Conservation (phyloP, 2,329 filamentous ascomycete species). For the Pseudogymnoascus sp. region DNA sequence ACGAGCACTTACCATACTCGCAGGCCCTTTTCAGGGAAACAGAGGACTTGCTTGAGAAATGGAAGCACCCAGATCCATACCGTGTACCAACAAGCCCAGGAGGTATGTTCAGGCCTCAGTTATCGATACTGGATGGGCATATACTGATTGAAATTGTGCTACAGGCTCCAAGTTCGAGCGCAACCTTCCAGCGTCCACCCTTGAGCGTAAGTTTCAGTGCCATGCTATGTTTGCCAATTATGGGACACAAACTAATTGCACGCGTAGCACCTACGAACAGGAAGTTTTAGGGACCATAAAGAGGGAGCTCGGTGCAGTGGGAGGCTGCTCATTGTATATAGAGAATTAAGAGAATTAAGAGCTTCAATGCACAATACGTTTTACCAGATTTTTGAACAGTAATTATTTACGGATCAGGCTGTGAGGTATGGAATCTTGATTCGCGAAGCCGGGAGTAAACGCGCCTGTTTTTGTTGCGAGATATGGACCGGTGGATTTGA, state of each 20-base stretch:
- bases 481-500: not conserved
- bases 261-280: slow-evolving; percentile 23
- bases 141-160: slow-evolving; percentile 9
- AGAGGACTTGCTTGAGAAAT: slow-evolving; percentile 77
- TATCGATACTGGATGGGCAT: not conserved
- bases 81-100: slow-evolving; percentile 82
- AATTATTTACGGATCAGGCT: not conserved
- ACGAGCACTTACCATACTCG: not conserved
- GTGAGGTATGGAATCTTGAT: not conserved
- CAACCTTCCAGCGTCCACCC: slow-evolving; percentile 72
- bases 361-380: not conserved
- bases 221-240: not conserved
- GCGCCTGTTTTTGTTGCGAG: slow-evolving; percentile 4
- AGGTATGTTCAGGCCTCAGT: slow-evolving; percentile 47
- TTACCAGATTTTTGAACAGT: too few relatives aligned
- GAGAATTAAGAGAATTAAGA: slow-evolving; percentile 8
- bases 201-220: slow-evolving; percentile 62
- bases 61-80: slow-evolving; percentile 98
- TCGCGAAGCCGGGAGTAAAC: not conserved
- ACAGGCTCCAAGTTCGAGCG: slow-evolving; percentile 91
- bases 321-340: slow-evolving; percentile 1
- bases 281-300: slow-evolving; percentile 13
- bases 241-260: slow-evolving; percentile 10
- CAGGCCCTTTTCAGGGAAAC: slow-evolving; percentile 81
- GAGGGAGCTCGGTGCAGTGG: not conserved